Evolutionary conservation across 2,329 filamentous ascomycete genomes (phyloP).

Genomic region (Tolypocladium nubicola): DNA sequence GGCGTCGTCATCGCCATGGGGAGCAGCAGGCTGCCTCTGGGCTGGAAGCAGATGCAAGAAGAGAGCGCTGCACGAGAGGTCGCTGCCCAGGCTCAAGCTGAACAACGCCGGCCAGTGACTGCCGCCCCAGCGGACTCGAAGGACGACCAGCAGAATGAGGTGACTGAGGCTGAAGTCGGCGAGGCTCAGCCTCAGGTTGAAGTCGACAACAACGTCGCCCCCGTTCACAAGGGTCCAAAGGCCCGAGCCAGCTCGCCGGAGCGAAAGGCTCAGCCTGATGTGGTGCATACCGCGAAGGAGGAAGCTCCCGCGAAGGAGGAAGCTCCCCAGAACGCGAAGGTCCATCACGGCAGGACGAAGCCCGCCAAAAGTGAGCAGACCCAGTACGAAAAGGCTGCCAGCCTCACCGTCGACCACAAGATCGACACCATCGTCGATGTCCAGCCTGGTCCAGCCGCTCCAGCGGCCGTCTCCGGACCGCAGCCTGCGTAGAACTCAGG

Average conservation of each 20-base stretch:
- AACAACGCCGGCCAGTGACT: not conserved
- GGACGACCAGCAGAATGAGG: no score
- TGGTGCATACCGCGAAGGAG: not conserved
- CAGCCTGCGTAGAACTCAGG: slow-evolving; percentile 10
- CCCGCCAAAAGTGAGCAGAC: not conserved
- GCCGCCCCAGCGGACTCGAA: not conserved
- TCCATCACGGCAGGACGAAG: not conserved
- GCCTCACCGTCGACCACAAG: not conserved
- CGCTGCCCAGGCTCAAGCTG: not conserved
- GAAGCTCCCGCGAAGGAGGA: not conserved
- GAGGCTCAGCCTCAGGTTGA: no score
- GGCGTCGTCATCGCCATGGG: slow-evolving; percentile 10
- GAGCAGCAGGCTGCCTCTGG: slow-evolving; percentile 2
- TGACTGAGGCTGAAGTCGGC: not conserved
- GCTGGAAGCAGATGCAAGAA: not conserved
- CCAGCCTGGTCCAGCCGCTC: no score
- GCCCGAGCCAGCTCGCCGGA: not conserved
- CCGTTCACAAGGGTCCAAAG: not conserved
- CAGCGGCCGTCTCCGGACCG: not conserved
- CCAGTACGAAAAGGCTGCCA: not conserved
- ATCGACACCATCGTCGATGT: not conserved
- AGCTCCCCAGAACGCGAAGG: not conserved
- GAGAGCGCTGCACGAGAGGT: not conserved
- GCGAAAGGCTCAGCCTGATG: not conserved
- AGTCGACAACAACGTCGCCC: not conserved